Conservation (phyloP, 345 rosid genomes). For the Capsella bursapastoris region DNA sequence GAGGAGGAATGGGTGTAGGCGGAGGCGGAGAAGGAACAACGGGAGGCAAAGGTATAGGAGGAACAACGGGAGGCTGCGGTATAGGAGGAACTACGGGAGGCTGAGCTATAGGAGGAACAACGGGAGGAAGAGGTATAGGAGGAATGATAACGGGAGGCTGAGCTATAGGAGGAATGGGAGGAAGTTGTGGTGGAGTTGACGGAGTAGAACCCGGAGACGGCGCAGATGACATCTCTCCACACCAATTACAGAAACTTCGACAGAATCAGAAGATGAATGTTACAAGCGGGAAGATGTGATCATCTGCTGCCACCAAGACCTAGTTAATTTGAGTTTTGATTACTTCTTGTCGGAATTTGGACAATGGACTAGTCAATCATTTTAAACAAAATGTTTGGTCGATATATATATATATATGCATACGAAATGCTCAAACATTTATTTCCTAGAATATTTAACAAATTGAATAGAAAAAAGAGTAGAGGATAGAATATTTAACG, state of each 20-base stretch:
- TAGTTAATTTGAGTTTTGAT: conserved; percentile 19
- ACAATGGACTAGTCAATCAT: background rate
- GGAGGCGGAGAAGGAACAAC: background rate
- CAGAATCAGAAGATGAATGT: background rate
- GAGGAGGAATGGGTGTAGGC: background rate
- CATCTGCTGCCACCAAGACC: background rate
- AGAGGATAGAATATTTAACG: background rate
- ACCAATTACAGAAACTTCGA: background rate
- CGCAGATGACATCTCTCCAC: conserved; percentile 54
- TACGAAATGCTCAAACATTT: background rate
- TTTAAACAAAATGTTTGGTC: too few relatives aligned
- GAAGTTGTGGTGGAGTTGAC: conserved; percentile 21
- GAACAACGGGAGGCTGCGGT: background rate
- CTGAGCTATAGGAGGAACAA: background rate
- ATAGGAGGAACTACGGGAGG: conserved; percentile 32
- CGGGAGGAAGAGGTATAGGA: background rate
- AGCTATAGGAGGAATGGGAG: background rate
- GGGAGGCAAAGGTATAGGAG: conserved; percentile 21
- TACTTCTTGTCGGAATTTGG: background rate
- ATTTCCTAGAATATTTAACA: background rate
- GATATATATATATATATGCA: too few relatives aligned
- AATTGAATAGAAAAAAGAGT: background rate
- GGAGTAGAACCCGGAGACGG: conserved; percentile 44
- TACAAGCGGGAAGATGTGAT: conserved; percentile 5
- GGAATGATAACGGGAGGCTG: background rate